Evolutionary conservation across 2,329 filamentous ascomycete genomes (phyloP).

Genomic region (Colletotrichum gigasporum): DNA sequence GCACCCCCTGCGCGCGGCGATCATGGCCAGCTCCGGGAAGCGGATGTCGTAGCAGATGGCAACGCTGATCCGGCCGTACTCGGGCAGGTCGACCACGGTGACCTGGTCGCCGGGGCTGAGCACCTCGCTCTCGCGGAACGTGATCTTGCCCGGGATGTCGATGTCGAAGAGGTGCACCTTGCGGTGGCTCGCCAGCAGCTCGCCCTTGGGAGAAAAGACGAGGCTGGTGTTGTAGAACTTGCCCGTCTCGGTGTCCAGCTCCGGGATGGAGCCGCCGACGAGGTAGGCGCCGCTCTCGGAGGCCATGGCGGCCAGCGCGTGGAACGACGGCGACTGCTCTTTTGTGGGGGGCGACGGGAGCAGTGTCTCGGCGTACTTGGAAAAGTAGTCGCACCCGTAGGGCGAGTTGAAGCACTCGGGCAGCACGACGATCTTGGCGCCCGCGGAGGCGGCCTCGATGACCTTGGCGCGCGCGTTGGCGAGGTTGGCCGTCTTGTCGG

Average conservation of each 20-base stretch:
- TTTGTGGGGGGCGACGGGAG: slow-evolving; percentile 76
- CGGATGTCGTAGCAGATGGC: slow-evolving; percentile 98
- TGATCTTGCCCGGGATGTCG: slow-evolving; percentile 94
- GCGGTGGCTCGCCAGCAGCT: slow-evolving; percentile 86
- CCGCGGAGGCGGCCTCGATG: slow-evolving; percentile 77
- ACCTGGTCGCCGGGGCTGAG: slow-evolving; percentile 85
- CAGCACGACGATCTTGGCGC: slow-evolving; percentile 88
- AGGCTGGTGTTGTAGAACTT: slow-evolving; percentile 94
- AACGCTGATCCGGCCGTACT: slow-evolving; percentile 86
- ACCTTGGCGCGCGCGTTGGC: slow-evolving; percentile 83
- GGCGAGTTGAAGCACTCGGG: slow-evolving; percentile 99
- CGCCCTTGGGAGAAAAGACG: slow-evolving; percentile 80
- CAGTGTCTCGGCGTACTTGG: slow-evolving; percentile 91
- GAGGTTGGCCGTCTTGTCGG: slow-evolving; percentile 89
- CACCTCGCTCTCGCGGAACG: slow-evolving; percentile 89
- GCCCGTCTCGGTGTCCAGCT: slow-evolving; percentile 65
- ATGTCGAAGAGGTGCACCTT: slow-evolving; percentile 99
- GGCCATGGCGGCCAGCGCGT: slow-evolving; percentile 83
- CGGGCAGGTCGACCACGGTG: slow-evolving; percentile 86
- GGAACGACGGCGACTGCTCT: slow-evolving; percentile 82
- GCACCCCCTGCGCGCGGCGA: slow-evolving; percentile 85
- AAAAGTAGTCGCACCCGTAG: slow-evolving; percentile 91
- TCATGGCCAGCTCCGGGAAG: slow-evolving; percentile 91
- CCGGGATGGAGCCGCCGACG: slow-evolving; percentile 92
- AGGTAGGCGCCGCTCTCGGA: slow-evolving; percentile 82